Base-by-base conservation (phyloP, 2,329 filamentous ascomycete species). In the Fusarium sp. region DNA sequence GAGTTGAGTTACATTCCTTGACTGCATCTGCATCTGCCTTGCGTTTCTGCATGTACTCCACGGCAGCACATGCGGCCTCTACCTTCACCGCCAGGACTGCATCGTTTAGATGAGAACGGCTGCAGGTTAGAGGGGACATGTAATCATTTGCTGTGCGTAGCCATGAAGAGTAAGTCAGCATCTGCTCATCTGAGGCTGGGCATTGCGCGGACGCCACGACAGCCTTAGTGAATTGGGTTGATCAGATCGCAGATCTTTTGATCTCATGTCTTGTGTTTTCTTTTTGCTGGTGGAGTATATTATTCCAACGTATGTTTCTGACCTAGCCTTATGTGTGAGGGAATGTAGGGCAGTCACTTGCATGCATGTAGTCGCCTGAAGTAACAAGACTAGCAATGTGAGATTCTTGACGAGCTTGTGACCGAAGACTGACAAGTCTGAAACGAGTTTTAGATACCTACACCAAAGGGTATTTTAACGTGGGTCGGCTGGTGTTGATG, bases 221-320 rank as follows among this genome's bases (percentile, higher is more conserved):
- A 33, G 24, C 34, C 28, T 34, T 57, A 14, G 28, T 48, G 48
- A 40, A 70, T 53, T 46, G 22, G 40, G 33, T 52, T 52, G 57
- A 69, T 69, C 58, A 55, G 67, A 64, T 70, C 58, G 62, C 53
- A 68, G 58, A 68, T 70, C 67, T 40, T 42, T 56, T 51, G 36
- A 55, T 50, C 45, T 51, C 38, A 44, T 51, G 58, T 50, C 67
- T 60, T 53, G 58, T 70, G 58, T 43, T 43, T 42, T 36, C 48
- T 42, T 63, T n/a, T 28, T 58, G 43, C 49, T 49, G 53, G 66
- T 53, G 53, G 66, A 69, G 51, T 42, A 33, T 43, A 15, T 34
- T 45, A 7, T 15, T 33, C 9, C 18, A 39, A 45, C 7, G n/a
- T 15, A 31, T 48, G 33, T 15, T 44, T 24, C 26, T 50, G 28